Evolutionary conservation across 495 filamentous ascomycete genomes (phyloP).

Genomic region (Copromyces sp.): DNA sequence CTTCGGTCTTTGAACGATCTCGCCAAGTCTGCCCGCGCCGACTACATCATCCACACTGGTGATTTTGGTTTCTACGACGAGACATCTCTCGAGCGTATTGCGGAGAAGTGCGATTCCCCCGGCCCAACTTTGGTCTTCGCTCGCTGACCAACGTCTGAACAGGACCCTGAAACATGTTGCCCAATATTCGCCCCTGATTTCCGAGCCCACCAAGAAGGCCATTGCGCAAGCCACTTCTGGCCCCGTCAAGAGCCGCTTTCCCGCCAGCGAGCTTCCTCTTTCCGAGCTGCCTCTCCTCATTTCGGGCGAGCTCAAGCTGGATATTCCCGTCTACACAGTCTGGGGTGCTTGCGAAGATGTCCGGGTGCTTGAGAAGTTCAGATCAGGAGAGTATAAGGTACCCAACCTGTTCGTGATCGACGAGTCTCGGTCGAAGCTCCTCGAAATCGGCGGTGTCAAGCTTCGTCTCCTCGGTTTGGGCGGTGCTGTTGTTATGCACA

Average conservation of each 20-base stretch:
- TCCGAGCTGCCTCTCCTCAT: conserved; percentile 93
- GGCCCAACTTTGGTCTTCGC: not conserved
- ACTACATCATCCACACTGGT: conserved; percentile 96
- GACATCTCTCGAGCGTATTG: conserved; percentile 89
- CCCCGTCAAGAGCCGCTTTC: conserved; percentile 74
- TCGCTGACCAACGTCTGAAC: conserved; percentile 13
- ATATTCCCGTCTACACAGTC: conserved; percentile 96
- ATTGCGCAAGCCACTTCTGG: conserved; percentile 51
- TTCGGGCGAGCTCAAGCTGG: conserved; percentile 74
- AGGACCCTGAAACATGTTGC: conserved; percentile 97
- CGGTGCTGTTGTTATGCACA: conserved; percentile 99
- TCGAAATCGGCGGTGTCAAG: conserved; percentile 94
- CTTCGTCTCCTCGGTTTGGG: conserved; percentile 88
- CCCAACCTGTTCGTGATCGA: conserved; percentile 97
- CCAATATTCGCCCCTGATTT: conserved; percentile 92
- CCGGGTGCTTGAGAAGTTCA: conserved; percentile 93
- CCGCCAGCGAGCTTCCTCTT: conserved; percentile 71
- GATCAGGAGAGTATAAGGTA: conserved; percentile 96
- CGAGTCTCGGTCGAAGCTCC: conserved; percentile 85
- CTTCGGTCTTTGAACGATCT: conserved; percentile 92
- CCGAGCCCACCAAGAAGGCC: conserved; percentile 75
- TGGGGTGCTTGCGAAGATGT: conserved; percentile 99
- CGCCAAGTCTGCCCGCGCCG: conserved; percentile 82
- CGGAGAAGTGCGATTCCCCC: conserved; percentile 76
- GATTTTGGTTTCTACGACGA: conserved; percentile 99